Evolutionary conservation across 2,329 filamentous ascomycete species (phyloP), one percentile per base, ranked within the genome.

Genomic region (Triangularia setosa): DNA sequence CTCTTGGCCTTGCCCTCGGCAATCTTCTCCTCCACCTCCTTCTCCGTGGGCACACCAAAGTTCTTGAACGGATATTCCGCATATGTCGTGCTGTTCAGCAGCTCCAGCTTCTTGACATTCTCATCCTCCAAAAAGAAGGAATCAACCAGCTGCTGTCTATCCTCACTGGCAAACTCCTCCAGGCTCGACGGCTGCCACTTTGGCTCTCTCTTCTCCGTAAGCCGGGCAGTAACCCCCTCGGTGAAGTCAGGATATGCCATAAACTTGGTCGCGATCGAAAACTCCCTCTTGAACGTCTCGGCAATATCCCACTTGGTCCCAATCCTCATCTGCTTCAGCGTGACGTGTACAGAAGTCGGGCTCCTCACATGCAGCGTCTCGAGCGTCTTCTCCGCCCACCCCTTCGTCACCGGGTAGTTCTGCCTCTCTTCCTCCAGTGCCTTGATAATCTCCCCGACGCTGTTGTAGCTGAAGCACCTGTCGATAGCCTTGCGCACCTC

Each of bases 231-330:
- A n/a, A 99, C 94, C 61, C 95, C 95, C 78, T 96, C 92, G 53
- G 88, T 88, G 73, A 99, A 99, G 77, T 99, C 95, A 4, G 87
- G 90, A 75, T 95, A 90, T 63, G 84, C 83, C 94, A 99, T 98
- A 81, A 99, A 98, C 68, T 87, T 86, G 64, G 84, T 81, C 1
- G 94, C 93, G 65, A 99, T 92, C 73, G 90, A 84, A 78, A 95
- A 86, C 80, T 99, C 95, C 68, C 87, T 87, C 74, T 88, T 82
- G 83, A 98, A 99, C 0, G 94, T 88, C 78, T 97, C 85, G 16
- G 84, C 80, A 72, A 99, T 97, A 68, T 84, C 83, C 95, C 95
- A 98, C 33, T 81, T 74, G 70, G 80, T 79, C 65, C 91, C 92
- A 58, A 90, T 78, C 69, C 88, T 89, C 86, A 98, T 90, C 80